Conservation (phyloP, 2,329 filamentous ascomycete species). For the Microsporum ferrugineum region DNA sequence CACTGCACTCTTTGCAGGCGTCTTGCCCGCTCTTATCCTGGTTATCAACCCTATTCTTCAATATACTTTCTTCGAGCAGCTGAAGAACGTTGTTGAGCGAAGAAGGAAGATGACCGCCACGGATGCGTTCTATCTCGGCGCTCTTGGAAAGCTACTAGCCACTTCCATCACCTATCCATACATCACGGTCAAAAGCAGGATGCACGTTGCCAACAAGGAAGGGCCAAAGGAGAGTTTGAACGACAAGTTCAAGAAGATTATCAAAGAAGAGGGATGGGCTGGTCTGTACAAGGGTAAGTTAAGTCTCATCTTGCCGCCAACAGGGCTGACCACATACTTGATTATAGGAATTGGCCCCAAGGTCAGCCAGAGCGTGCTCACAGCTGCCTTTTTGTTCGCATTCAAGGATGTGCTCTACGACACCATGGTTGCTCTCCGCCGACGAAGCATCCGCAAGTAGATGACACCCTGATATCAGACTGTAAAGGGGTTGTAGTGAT, state of each 20-base stretch:
- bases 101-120: constrained; percentile 65
- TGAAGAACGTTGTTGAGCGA: constrained; percentile 83
- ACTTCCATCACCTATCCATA: constrained; percentile 95
- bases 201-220: constrained; percentile 75
- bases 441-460: constrained; percentile 25
- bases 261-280: constrained; percentile 78
- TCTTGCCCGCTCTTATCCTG: constrained; percentile 81
- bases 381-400: constrained; percentile 88
- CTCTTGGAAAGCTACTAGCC: constrained; percentile 85
- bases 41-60: constrained; percentile 98
- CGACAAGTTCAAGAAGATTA: constrained; percentile 63
- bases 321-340: not conserved
- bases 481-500: not conserved
- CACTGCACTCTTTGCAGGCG: constrained; percentile 75
- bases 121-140: constrained; percentile 82
- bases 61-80: constrained; percentile 96
- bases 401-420: constrained; percentile 97
- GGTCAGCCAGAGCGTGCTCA: constrained; percentile 92
- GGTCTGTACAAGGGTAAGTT: constrained; percentile 77
- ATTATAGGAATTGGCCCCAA: constrained; percentile 78
- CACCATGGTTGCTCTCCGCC: constrained; percentile 27
- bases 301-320: not conserved
- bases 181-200: constrained; percentile 95
- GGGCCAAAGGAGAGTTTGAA: constrained; percentile 71
- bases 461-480: not conserved